Evolutionary conservation across 257 asterid genomes (phyloP), one percentile per base, ranked within the genome.

Genomic region (Cruciata laevipes): DNA sequence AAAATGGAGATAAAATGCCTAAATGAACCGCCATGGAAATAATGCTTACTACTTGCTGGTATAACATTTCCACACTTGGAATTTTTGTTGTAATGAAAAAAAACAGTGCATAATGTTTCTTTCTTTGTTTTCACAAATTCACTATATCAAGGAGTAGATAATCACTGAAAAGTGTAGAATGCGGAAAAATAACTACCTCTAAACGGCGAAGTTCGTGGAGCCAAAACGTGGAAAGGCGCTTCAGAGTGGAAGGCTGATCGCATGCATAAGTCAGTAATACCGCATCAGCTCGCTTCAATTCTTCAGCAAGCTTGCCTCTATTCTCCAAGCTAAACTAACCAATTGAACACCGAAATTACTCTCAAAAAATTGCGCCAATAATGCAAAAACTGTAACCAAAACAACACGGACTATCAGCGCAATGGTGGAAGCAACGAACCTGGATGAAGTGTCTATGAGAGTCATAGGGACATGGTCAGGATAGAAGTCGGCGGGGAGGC

Each of bases 181-280:
- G 30, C n/a, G 47, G 33, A 51, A n/a, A 21, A 42, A 67, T 11
- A 42, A 38, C 74, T 24, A 92, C 99, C 97, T 94, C 96, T 75
- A 94, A 76, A 68, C 99, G 79, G 24, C 95, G 97, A 70, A 94
- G 89, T 81, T 90, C 97, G 20, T 78, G 83, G 76, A 94, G 95
- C 99, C 99, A 93, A 85, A 86, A 93, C 30, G 97, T 79, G 76
- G 84, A 83, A 70, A 94, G 85, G 72, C 97, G 97, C 84, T 83
- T 87, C 42, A 94, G 83, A 9, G 96, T 81, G 59, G 87, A 70
- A 61, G 91, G 95, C 79, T 94, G 97, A 79, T 94, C 99, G 78
- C 96, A 94, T 73, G 99, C 99, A 79, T 90, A 88, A n/a, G 99
- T 88, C 85, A 94, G 49, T 67, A 94, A 95, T 6, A 90, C 95